phyloP scores from a whole-genome alignment of 1,139 yeast species.

The Pichia sp. region DNA sequence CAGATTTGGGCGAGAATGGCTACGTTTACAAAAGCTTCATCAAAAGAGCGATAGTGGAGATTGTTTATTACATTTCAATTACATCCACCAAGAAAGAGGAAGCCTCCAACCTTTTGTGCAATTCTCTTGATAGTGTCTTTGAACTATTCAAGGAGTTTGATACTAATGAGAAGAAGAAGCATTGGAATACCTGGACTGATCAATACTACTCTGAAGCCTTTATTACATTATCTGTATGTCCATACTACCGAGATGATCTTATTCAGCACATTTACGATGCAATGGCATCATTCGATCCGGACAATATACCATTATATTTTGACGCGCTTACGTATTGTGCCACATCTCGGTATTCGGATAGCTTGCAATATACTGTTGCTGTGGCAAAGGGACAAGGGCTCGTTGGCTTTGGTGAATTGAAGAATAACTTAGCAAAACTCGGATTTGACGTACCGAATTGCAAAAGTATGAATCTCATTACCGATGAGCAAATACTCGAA shows the following conservation, averaged over 20 bases:
- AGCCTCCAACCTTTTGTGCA: conserved; percentile 6
- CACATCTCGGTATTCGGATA: conserved; percentile 37
- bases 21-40: conserved; percentile 32
- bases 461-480: conserved; percentile 17
- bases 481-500: conserved; percentile 22
- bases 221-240: conserved; percentile 52
- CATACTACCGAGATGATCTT: conserved; percentile 54
- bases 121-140: conserved; percentile 19
- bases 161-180: conserved; percentile 13
- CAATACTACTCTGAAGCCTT: conserved; percentile 28
- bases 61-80: conserved; percentile 26
- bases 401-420: conserved; percentile 55
- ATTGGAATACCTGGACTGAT: conserved; percentile 21
- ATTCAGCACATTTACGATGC: conserved; percentile 56
- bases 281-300: conserved; percentile 46
- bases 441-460: conserved; percentile 33
- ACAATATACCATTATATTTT: conserved; percentile 51
- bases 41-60: conserved; percentile 38
- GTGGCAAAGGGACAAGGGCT: conserved; percentile 50
- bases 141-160: conserved; percentile 20
- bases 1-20: conserved; percentile 16
- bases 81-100: conserved; percentile 6
- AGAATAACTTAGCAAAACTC: conserved; percentile 45
- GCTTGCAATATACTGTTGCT: conserved; percentile 44
- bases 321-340: conserved; percentile 56